phyloP scores from a whole-genome alignment of 768 basidiomycete genomes.

The Cystobasidium tubakii region DNA sequence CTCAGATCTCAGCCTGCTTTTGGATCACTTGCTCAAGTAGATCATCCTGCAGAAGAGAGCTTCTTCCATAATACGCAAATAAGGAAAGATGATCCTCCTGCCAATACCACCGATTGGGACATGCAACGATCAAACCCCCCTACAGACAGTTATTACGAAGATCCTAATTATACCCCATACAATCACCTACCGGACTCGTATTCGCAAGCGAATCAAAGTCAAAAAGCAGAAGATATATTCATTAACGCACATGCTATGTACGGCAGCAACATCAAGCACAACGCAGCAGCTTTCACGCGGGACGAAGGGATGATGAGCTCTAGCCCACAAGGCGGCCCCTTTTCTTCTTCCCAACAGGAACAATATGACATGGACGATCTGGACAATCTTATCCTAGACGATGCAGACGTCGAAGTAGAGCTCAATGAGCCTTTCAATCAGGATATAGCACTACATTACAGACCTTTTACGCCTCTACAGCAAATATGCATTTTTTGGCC shows the following conservation, averaged over 20 bases:
- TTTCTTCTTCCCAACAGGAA: neutral
- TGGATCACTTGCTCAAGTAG: neutral
- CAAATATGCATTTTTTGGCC: neutral
- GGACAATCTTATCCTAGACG: neutral
- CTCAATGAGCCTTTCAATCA: neutral
- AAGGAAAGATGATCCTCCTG: neutral
- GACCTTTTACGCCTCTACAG: neutral
- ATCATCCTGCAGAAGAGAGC: neutral
- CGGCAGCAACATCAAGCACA: neutral
- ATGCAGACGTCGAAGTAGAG: neutral
- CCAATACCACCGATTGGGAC: neutral
- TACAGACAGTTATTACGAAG: neutral
- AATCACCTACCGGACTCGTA: neutral
- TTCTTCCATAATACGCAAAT: neutral
- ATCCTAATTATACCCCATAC: neutral
- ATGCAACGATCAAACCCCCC: neutral
- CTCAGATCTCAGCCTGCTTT: neutral
- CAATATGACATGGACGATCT: neutral
- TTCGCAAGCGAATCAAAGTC: neutral
- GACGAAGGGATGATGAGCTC: neutral
- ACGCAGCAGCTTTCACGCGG: neutral
- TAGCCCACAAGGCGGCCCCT: neutral
- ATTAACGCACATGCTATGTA: neutral
- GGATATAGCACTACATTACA: neutral
- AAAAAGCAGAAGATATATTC: neutral